A percentile compares a stretch with the other conserved stretches of the same genome.
These are phyloP conservation scores for Nematocida minor DNA, from an alignment of 371 early-diverging fungal genomes.

Conservation along the genomic window DNA sequence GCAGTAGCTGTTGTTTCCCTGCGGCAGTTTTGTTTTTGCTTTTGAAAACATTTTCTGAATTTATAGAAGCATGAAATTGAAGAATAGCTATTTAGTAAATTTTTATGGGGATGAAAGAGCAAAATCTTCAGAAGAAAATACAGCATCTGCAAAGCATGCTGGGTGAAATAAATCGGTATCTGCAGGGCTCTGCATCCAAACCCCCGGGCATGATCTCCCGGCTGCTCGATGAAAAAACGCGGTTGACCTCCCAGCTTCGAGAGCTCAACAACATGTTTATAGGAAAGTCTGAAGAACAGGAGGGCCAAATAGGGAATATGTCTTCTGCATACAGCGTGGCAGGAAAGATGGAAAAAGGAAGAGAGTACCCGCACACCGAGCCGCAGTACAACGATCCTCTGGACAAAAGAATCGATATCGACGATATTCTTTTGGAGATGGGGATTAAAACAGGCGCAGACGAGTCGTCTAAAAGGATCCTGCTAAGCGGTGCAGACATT, in stretches of 20 bases:
- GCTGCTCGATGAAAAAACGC: slow-evolving; percentile 38
- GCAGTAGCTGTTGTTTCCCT: too few relatives aligned
- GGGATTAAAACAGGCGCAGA: slow-evolving; percentile 15
- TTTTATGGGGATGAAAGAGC: slow-evolving; percentile 46
- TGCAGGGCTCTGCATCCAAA: slow-evolving; percentile 34
- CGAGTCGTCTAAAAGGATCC: not conserved
- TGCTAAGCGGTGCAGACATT: slow-evolving; percentile 33
- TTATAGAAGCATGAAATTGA: too few relatives aligned
- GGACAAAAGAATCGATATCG: slow-evolving; percentile 13
- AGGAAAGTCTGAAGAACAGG: not conserved
- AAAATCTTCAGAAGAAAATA: slow-evolving; percentile 45
- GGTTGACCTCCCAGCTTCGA: slow-evolving; percentile 36
- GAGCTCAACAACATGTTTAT: slow-evolving; percentile 39
- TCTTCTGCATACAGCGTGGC: not conserved
- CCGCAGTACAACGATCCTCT: slow-evolving; percentile 4
- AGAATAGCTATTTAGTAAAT: too few relatives aligned
- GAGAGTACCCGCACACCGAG: not conserved
- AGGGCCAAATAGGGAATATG: not conserved
- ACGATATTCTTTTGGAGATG: slow-evolving; percentile 41
- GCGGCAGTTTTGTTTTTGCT: too few relatives aligned
- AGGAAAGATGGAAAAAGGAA: not conserved
- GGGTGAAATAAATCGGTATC: slow-evolving; percentile 48
- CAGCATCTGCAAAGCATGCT: slow-evolving; percentile 51
- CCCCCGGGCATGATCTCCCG: slow-evolving; percentile 30
- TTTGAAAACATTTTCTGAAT: too few relatives aligned